Evolutionary conservation across 495 filamentous ascomycete genomes (phyloP).

Genomic region (Jackrogersella minutella): DNA sequence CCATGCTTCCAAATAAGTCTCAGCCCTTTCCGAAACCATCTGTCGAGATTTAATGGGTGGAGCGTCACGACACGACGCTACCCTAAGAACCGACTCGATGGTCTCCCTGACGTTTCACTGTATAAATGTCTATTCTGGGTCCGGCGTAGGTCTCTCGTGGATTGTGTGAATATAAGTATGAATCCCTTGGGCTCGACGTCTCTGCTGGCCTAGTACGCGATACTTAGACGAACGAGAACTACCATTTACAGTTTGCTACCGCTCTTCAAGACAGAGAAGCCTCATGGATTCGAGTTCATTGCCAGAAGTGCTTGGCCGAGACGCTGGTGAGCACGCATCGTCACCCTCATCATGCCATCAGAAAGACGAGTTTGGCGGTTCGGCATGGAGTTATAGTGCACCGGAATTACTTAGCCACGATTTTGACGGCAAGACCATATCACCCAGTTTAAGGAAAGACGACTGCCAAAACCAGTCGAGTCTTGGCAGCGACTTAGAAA

Average conservation of each 20-base stretch:
- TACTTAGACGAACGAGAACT: conserved; percentile 13
- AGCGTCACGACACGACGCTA: conserved; percentile 15
- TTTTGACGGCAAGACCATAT: conserved; percentile 20
- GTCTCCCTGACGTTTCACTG: neutral
- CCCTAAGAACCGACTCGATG: conserved; percentile 19
- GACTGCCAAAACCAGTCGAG: conserved; percentile 28
- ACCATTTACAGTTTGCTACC: conserved; percentile 4
- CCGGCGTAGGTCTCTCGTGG: conserved; percentile 16
- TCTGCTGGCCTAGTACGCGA: conserved; percentile 11
- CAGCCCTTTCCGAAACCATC: conserved; percentile 39
- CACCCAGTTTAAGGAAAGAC: conserved; percentile 20
- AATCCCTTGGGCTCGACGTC: conserved; percentile 18
- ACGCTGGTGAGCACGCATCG: neutral
- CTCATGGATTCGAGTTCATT: conserved; percentile 26
- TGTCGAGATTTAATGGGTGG: conserved; percentile 32
- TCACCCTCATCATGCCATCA: neutral
- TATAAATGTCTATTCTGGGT: conserved; percentile 6
- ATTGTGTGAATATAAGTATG: conserved; percentile 28
- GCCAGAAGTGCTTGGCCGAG: neutral
- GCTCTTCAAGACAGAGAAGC: neutral
- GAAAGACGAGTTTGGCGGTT: conserved; percentile 16
- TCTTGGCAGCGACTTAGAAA: conserved; percentile 38
- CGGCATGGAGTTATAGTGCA: conserved; percentile 6
- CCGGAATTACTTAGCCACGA: conserved; percentile 9
- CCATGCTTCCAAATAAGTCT: conserved; percentile 37